phyloP scores from a whole-genome alignment of 2,329 filamentous ascomycete genomes.

The Hansfordia pulvinata region DNA sequence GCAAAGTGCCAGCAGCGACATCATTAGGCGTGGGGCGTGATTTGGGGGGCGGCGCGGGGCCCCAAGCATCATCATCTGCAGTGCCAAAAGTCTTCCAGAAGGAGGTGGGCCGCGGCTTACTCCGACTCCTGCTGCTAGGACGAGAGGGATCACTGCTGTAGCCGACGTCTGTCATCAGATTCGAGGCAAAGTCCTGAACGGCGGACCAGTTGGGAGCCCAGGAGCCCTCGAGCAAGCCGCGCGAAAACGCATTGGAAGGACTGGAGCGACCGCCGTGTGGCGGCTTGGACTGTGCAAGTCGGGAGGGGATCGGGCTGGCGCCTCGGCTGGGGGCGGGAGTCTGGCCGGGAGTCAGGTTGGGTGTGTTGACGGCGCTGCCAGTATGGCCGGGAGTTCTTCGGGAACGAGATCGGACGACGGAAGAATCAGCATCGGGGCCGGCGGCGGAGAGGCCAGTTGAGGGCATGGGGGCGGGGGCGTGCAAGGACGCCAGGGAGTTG shows the following conservation, averaged over 20 bases:
- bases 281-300: conserved; percentile 16
- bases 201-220: conserved; percentile 41
- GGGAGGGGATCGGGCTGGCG: conserved; percentile 34
- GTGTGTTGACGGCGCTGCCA: conserved; percentile 11
- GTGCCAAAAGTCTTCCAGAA: conserved; percentile 15
- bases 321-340: conserved; percentile 26
- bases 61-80: conserved; percentile 26
- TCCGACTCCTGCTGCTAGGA: conserved; percentile 14
- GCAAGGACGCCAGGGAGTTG: conserved; percentile 9
- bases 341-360: conserved; percentile 21
- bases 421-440: conserved; percentile 25
- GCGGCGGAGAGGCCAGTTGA: conserved; percentile 30
- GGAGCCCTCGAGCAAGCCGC: conserved; percentile 33
- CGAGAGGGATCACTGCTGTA: conserved; percentile 19
- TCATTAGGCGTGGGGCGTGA: conserved; percentile 26
- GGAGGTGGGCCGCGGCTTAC: conserved; percentile 14
- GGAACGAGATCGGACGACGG: conserved; percentile 34
- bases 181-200: conserved; percentile 38
- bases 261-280: conserved; percentile 13
- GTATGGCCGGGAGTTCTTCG: conserved; percentile 25
- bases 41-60: conserved; percentile 30
- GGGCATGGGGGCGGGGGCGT: conserved; percentile 21
- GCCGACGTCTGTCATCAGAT: conserved; percentile 21
- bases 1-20: conserved; percentile 39
- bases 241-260: conserved; percentile 18